phyloP scores from a whole-genome alignment of 106 monocot species.

The Agapanthus africanus region DNA sequence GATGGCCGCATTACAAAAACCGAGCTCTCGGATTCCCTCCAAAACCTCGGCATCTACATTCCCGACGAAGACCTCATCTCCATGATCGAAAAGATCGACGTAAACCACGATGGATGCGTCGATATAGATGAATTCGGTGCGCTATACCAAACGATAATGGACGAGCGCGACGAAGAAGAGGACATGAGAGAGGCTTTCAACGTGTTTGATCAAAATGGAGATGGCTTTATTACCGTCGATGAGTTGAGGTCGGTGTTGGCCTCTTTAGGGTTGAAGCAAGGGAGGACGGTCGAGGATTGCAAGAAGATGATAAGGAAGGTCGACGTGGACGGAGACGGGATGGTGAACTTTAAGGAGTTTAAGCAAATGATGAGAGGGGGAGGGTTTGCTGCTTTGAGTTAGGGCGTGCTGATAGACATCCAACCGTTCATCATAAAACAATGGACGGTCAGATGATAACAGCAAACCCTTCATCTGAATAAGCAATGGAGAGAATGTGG shows the following conservation, averaged over 20 bases:
- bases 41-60: constrained; percentile 30
- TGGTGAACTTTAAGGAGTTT: constrained; percentile 54
- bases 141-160: constrained; percentile 32
- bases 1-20: constrained; percentile 29
- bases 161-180: constrained; percentile 33
- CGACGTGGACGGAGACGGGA: constrained; percentile 54
- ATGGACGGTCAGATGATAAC: no score
- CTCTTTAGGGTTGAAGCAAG: constrained; percentile 33
- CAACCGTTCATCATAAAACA: no score
- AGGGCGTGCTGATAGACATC: no score
- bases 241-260: constrained; percentile 22
- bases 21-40: constrained; percentile 29
- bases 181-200: constrained; percentile 60
- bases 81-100: constrained; percentile 31
- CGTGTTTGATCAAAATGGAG: constrained; percentile 54
- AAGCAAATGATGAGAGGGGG: constrained; percentile 54
- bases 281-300: constrained; percentile 36
- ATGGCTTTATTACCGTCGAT: constrained; percentile 24
- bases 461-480: no score
- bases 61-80: constrained; percentile 22
- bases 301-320: constrained; percentile 44
- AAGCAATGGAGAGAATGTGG: no score
- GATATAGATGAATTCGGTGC: constrained; percentile 29
- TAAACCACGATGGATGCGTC: constrained; percentile 23
- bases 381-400: constrained; percentile 23